Evolutionary conservation across 2,329 filamentous ascomycete genomes (phyloP).

Genomic region (Aspergillus chevalieri): DNA sequence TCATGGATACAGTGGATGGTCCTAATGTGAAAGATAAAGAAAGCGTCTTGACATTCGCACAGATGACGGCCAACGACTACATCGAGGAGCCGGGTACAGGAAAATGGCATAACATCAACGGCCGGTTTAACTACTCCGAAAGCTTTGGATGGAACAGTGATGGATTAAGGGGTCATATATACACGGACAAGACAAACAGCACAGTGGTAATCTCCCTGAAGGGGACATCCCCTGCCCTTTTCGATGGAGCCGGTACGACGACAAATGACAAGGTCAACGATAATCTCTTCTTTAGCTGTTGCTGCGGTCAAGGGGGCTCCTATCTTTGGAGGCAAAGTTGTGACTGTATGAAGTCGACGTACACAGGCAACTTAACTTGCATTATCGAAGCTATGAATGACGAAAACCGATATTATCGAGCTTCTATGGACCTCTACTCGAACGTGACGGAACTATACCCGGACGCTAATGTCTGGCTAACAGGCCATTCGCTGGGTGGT

Average conservation of each 20-base stretch:
- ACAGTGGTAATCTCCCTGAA: constrained; percentile 91
- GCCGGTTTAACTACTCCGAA: constrained; percentile 73
- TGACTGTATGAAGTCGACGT: constrained; percentile 81
- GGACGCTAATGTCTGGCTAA: constrained; percentile 75
- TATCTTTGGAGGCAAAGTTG: constrained; percentile 89
- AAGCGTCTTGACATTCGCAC: constrained; percentile 75
- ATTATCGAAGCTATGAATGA: constrained; percentile 66
- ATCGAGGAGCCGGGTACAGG: constrained; percentile 63
- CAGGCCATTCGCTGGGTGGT: constrained; percentile 88
- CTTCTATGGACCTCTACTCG: constrained; percentile 80
- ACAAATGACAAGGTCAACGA: constrained; percentile 98
- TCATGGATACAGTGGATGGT: constrained; percentile 66
- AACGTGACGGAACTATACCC: constrained; percentile 90
- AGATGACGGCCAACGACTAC: constrained; percentile 87
- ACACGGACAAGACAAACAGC: constrained; percentile 75
- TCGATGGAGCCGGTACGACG: constrained; percentile 93
- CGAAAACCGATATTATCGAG: constrained; percentile 87
- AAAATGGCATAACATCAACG: constrained; percentile 77
- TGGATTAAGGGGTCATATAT: constrained; percentile 86
- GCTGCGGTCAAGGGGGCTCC: constrained; percentile 87
- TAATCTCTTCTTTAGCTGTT: constrained; percentile 97
- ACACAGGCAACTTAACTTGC: constrained; percentile 88
- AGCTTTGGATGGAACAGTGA: constrained; percentile 92
- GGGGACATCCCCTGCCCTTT: constrained; percentile 82
- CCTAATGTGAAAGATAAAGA: constrained; percentile 82